Evolutionary conservation across 225 moss, liverwort and hornwort species (phyloP).

Genomic region (Ulota crispa): DNA sequence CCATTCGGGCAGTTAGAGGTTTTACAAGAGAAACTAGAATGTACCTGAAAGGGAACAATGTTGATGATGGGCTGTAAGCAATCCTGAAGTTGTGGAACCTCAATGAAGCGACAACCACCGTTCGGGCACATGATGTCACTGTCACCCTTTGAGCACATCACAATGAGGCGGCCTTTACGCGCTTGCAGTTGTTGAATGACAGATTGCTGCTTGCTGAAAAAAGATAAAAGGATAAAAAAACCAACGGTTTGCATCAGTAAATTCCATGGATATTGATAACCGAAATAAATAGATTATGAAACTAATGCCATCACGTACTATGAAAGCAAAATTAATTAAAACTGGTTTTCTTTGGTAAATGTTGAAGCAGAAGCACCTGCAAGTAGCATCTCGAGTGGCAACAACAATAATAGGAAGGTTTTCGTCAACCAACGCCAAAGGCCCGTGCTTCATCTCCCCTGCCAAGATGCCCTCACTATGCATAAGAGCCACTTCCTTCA

Average conservation of each 20-base stretch:
- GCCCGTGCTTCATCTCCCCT: constrained; percentile 99
- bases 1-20: neutral
- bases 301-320: neutral
- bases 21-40: neutral
- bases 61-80: constrained; percentile 98
- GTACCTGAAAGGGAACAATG: constrained; percentile 90
- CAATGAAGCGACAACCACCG: constrained; percentile 88
- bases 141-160: constrained; percentile 98
- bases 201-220: constrained; percentile 94
- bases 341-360: neutral
- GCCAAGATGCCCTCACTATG: constrained; percentile 99
- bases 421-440: constrained; percentile 94
- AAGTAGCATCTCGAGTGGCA: constrained; percentile 95
- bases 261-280: neutral
- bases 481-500: constrained; percentile 99
- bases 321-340: neutral
- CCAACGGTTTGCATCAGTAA: neutral
- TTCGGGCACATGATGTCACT: constrained; percentile 84
- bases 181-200: constrained; percentile 98
- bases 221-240: neutral
- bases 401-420: constrained; percentile 93
- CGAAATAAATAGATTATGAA: neutral
- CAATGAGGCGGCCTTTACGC: constrained; percentile 93
- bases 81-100: constrained; percentile 96
- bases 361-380: constrained; percentile 46